Base-by-base conservation (phyloP, 2,329 filamentous ascomycete genomes). In the Fusarium ramigenum region DNA sequence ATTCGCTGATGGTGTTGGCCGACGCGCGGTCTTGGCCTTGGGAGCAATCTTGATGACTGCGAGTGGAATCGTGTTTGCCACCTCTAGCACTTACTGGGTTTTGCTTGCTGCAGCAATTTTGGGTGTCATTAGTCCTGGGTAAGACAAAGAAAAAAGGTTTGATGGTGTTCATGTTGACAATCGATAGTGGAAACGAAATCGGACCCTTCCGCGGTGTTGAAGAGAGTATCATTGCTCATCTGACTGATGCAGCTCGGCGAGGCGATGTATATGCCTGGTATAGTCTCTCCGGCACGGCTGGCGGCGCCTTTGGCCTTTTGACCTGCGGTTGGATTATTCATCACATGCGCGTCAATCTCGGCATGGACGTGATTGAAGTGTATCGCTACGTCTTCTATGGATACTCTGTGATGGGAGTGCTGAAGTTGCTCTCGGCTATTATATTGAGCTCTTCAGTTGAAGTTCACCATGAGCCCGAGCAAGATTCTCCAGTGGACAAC, bases 181-280 rank as follows among this genome's bases (percentile, higher is more conserved):
- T 36, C 62, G 11, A 47, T n/a, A 89, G 88, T 75, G 90, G 89
- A 12, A 90, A 89, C 63, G 90, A 92, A 75, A 91, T 91, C 60
- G 89, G 89, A 0, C 90, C 89, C 0, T 91, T 92, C 67, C 84
- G 87, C 43, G 89, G 89, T 43, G 84, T 91, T 34, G 90, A 91
- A 76, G 89, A 91, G 79, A 89, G 87, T 21, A 86, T 87, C 9
- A 80, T 91, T 4, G 88, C 89, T 0, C 88, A 91, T 46, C 81
- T 91, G 7, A 89, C 87, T 1, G 77, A 80, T 2, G 73, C 83
- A 9, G 79, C 81, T 4, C 81, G 82, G 7, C 80, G 89, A 49
- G 84, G 85, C 63, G 88, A 91, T 75, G 83, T 91, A 34, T 91
- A 88, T 69, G 89, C 89, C 7, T 91, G 89, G 89, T 91, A 91